These are phyloP conservation scores for Populus tomentosa DNA, from an alignment of 441 rosid species.

Conservation along the genomic window DNA sequence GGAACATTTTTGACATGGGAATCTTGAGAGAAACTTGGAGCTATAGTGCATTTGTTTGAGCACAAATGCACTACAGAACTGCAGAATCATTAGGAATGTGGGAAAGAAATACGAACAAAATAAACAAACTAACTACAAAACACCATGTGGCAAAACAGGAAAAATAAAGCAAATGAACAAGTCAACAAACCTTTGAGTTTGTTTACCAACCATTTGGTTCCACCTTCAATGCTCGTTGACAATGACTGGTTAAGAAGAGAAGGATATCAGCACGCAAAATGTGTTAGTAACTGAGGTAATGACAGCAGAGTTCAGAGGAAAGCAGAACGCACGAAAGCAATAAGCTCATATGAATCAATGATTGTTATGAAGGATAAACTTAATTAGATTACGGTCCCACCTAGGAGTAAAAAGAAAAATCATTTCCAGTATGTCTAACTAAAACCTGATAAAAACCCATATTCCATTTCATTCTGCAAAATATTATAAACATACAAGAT, in stretches of 20 bases:
- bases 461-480: not conserved
- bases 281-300: not conserved
- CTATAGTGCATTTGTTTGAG: not conserved
- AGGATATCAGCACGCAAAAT: slow-evolving; percentile 6
- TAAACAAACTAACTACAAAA: not conserved
- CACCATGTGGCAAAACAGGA: not conserved
- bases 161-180: slow-evolving; percentile 7
- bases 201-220: slow-evolving; percentile 88
- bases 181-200: slow-evolving; percentile 67
- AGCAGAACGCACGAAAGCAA: not conserved
- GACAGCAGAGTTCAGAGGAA: not conserved
- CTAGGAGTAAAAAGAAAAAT: no score
- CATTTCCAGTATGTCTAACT: not conserved
- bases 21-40: not conserved
- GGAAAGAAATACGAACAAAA: not conserved
- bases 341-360: not conserved
- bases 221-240: slow-evolving; percentile 77
- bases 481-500: not conserved
- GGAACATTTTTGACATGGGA: not conserved
- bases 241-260: slow-evolving; percentile 46
- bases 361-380: not conserved
- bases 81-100: not conserved
- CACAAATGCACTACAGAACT: not conserved
- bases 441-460: not conserved
- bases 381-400: not conserved